A percentile compares a stretch with the other conserved stretches of the same genome.
phyloP scores from a whole-genome alignment of 2,329 filamentous ascomycete species.

The Fusarium chlamydosporum region DNA sequence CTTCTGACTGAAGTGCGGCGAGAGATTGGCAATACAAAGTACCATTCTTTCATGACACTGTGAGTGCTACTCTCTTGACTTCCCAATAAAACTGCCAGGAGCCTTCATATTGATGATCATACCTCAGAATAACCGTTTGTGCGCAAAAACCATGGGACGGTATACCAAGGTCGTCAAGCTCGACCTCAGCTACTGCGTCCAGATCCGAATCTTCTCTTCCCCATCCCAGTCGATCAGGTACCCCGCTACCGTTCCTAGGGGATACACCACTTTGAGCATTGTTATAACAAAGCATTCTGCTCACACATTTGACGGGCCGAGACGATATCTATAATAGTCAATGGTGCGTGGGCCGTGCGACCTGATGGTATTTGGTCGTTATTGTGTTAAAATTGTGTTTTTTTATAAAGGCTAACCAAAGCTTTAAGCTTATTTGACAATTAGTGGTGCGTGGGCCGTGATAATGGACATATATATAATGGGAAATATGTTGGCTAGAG shows the following conservation, averaged over 20 bases:
- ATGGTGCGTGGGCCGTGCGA: background rate
- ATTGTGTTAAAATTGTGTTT: no score
- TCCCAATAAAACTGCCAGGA: rapidly evolving
- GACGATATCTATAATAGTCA: background rate
- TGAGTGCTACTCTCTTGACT: slow-evolving; percentile 23
- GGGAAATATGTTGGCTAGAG: background rate
- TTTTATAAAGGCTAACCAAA: no score
- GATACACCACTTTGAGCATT: slow-evolving; percentile 13
- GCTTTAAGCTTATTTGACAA: no score
- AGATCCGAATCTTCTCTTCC: slow-evolving; percentile 32
- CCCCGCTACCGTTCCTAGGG: background rate
- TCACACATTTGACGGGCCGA: no score
- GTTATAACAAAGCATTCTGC: no score
- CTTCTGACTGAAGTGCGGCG: slow-evolving; percentile 40
- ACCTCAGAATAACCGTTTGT: slow-evolving; percentile 34
- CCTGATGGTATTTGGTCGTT: no score
- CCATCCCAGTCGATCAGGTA: background rate
- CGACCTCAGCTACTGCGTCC: slow-evolving; percentile 29
- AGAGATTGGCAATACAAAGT: slow-evolving; percentile 43
- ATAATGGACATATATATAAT: background rate
- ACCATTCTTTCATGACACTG: slow-evolving; percentile 49
- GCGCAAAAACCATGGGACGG: slow-evolving; percentile 39
- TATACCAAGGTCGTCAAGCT: slow-evolving; percentile 26
- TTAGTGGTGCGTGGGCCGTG: background rate
- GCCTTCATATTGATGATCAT: slow-evolving; percentile 5